Conservation (phyloP, 495 filamentous ascomycete genomes). For the Tuber borchii region DNA sequence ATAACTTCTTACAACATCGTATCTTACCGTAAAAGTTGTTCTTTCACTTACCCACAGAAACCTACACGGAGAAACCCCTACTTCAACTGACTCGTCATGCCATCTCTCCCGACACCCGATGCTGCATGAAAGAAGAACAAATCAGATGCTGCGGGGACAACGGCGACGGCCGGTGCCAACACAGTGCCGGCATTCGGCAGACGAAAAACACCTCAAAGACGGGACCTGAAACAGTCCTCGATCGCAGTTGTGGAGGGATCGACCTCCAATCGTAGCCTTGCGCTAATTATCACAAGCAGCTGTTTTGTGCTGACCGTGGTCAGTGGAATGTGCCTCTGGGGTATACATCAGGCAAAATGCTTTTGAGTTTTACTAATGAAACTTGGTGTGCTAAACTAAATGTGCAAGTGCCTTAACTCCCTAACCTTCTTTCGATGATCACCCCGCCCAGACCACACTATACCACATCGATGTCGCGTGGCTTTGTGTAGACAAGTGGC, state of each 20-base stretch:
- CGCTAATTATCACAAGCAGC: background rate
- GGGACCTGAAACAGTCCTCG: background rate
- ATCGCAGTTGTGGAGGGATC: background rate
- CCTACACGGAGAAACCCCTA: background rate
- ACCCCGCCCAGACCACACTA: background rate
- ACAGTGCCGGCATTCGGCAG: background rate
- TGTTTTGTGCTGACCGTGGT: background rate
- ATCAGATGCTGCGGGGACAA: background rate
- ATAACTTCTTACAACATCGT: background rate
- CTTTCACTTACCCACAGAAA: background rate
- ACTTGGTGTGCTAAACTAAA: background rate
- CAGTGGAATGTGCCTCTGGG: background rate
- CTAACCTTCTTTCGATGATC: background rate
- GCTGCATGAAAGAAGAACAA: background rate
- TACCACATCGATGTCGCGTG: background rate
- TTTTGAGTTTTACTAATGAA: background rate
- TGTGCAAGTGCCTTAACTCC: background rate
- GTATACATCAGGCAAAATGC: background rate
- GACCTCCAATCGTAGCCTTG: background rate
- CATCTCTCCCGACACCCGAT: background rate
- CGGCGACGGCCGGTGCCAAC: background rate
- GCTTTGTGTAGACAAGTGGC: background rate
- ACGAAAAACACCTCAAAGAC: conserved; percentile 1
- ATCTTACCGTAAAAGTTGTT: background rate
- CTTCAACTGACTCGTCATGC: background rate